Conservation (phyloP, 345 rosid genomes). For the Gossypium mustelinum region DNA sequence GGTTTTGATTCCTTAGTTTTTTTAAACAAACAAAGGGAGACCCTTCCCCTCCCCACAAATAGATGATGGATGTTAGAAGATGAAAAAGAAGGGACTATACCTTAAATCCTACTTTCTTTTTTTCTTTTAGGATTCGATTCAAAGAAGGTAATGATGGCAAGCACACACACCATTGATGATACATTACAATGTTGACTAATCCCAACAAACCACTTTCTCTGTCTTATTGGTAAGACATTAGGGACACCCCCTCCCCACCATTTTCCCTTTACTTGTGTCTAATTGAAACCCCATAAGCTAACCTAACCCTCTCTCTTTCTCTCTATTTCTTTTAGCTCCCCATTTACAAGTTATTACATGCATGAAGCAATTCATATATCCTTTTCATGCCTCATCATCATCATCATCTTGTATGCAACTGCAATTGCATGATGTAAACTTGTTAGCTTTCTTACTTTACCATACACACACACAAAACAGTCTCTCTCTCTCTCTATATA, state of each 20-base stretch:
- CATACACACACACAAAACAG: too few relatives aligned
- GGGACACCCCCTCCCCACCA: background rate
- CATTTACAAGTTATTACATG: constrained; percentile 11
- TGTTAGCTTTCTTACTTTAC: background rate
- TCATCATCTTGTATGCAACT: background rate
- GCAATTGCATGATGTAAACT: background rate
- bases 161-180: constrained; percentile 29
- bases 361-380: constrained; percentile 25
- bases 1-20: too few relatives aligned
- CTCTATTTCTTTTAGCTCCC: too few relatives aligned
- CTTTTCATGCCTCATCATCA: constrained; percentile 10
- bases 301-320: background rate
- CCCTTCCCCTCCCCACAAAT: too few relatives aligned
- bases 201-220: constrained; percentile 25
- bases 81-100: constrained; percentile 6
- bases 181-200: constrained; percentile 46
- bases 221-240: background rate
- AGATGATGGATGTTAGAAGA: background rate
- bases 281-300: constrained; percentile 10
- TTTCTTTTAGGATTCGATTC: constrained; percentile 2
- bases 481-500: background rate
- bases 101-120: background rate
- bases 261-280: background rate
- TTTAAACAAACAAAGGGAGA: too few relatives aligned
- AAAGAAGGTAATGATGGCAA: constrained; percentile 25